phyloP scores from a whole-genome alignment of 441 rosid species.

The Macaranga tanarius region DNA sequence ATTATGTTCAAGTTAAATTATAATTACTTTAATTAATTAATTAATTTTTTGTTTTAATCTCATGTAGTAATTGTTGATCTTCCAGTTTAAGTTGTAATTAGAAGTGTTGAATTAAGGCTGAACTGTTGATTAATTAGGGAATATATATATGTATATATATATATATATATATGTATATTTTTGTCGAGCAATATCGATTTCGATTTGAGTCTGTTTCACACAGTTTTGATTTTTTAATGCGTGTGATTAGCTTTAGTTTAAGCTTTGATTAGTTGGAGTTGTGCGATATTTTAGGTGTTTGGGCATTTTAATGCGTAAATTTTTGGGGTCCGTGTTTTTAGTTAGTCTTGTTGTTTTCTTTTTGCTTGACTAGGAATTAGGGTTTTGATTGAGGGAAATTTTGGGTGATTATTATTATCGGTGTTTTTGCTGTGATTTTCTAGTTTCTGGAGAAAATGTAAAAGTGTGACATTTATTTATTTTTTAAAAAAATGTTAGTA shows the following conservation, averaged over 20 bases:
- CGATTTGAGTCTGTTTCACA: slow-evolving; percentile 22
- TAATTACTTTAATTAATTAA: neutral
- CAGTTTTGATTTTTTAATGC: slow-evolving; percentile 18
- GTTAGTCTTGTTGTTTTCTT: neutral
- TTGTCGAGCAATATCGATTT: slow-evolving; percentile 6
- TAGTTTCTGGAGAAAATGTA: slow-evolving; percentile 12
- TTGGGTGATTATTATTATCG: neutral
- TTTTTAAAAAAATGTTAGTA: neutral
- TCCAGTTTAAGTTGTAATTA: slow-evolving; percentile 15
- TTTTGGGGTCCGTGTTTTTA: slow-evolving; percentile 17
- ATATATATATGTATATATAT: no score
- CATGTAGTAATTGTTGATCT: slow-evolving; percentile 25
- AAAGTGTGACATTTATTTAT: slow-evolving; percentile 1
- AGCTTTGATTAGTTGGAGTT: slow-evolving; percentile 21
- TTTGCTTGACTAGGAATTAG: slow-evolving; percentile 22
- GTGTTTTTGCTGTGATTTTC: neutral
- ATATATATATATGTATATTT: no score
- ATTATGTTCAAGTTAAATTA: slow-evolving; percentile 12
- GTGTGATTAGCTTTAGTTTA: slow-evolving; percentile 23
- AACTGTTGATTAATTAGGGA: slow-evolving; percentile 17
- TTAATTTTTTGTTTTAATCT: slow-evolving; percentile 1
- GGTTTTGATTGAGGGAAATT: neutral
- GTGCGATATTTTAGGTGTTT: slow-evolving; percentile 1
- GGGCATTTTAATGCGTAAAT: slow-evolving; percentile 6
- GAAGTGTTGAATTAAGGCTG: slow-evolving; percentile 20